Percentiles rank a stretch among this genome's conserved stretches.
Conservation (phyloP, 2,329 filamentous ascomycete species). For the Nigrograna mackinnonii region DNA sequence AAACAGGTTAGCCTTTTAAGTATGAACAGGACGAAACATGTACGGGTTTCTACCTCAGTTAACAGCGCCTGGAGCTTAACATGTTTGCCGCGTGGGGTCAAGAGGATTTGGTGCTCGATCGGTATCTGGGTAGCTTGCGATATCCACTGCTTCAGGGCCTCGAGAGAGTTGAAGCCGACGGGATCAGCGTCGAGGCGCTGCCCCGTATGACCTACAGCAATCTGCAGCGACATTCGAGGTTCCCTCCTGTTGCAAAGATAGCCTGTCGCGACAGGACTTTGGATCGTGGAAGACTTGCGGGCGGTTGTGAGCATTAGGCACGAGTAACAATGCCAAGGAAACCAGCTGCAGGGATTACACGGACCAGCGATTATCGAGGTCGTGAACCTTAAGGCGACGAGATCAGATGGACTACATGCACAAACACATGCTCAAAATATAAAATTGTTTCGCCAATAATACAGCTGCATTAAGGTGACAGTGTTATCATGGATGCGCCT, state of each 20-base stretch:
- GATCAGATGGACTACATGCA: constrained; percentile 18
- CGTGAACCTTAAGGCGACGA: constrained; percentile 7
- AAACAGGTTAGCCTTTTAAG: constrained; percentile 11
- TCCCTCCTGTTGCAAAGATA: constrained; percentile 22
- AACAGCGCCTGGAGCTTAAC: constrained; percentile 80
- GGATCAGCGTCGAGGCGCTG: constrained; percentile 81
- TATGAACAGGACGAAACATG: neutral
- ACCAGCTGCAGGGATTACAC: constrained; percentile 26
- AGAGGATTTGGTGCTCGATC: constrained; percentile 77
- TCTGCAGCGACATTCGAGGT: constrained; percentile 78
- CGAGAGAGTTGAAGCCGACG: constrained; percentile 74
- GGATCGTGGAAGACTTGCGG: constrained; percentile 12
- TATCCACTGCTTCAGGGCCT: constrained; percentile 84
- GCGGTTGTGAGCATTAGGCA: constrained; percentile 17
- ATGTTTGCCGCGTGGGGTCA: constrained; percentile 83
- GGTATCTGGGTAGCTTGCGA: constrained; percentile 74
- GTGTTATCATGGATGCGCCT: neutral
- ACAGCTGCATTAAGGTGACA: no score
- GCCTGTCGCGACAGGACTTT: constrained; percentile 21
- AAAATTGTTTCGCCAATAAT: no score
- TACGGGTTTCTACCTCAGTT: constrained; percentile 67
- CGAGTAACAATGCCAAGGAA: constrained; percentile 24
- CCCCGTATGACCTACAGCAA: constrained; percentile 92
- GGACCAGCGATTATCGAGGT: neutral
- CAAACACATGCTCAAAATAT: no score